These are phyloP conservation scores for Leccinum rimulosum DNA, from an alignment of 768 basidiomycete species.

Conservation along the genomic window DNA sequence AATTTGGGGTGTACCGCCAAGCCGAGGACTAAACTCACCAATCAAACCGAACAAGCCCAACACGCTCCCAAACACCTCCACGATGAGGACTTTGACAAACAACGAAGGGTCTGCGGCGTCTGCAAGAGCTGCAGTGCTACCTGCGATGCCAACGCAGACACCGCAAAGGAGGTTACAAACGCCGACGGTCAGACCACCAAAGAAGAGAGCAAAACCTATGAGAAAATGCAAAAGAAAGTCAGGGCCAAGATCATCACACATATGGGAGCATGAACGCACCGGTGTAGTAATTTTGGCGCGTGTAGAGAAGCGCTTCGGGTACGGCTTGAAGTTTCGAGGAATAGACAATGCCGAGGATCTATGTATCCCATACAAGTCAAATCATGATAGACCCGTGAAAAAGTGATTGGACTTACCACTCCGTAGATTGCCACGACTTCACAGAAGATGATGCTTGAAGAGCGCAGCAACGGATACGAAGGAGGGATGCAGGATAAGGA, in stretches of 20 bases:
- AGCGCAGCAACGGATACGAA: neutral
- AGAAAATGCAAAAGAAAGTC: neutral
- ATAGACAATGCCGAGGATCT: constrained; percentile 98
- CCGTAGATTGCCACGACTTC: constrained; percentile 99
- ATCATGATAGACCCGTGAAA: neutral
- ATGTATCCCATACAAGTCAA: neutral
- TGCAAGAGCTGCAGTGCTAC: constrained; percentile 90
- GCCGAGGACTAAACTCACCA: constrained; percentile 49
- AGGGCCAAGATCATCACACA: neutral
- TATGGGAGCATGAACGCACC: constrained; percentile 40
- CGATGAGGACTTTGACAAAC: constrained; percentile 95
- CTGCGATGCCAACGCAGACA: constrained; percentile 90
- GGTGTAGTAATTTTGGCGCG: constrained; percentile 88
- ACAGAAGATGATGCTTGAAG: constrained; percentile 90
- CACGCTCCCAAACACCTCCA: constrained; percentile 92
- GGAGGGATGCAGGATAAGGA: neutral
- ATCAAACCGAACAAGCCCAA: constrained; percentile 92
- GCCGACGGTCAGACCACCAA: constrained; percentile 95
- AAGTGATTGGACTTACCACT: constrained; percentile 54
- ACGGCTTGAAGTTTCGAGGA: constrained; percentile 72
- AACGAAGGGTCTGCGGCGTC: constrained; percentile 94
- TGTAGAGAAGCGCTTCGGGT: constrained; percentile 70
- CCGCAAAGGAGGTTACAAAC: constrained; percentile 94
- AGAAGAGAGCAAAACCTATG: constrained; percentile 89
- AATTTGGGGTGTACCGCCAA: neutral